Percentiles rank a stretch among this genome's conserved stretches.
Conservation (phyloP, 345 rosid genomes). For the Salix exigua region DNA sequence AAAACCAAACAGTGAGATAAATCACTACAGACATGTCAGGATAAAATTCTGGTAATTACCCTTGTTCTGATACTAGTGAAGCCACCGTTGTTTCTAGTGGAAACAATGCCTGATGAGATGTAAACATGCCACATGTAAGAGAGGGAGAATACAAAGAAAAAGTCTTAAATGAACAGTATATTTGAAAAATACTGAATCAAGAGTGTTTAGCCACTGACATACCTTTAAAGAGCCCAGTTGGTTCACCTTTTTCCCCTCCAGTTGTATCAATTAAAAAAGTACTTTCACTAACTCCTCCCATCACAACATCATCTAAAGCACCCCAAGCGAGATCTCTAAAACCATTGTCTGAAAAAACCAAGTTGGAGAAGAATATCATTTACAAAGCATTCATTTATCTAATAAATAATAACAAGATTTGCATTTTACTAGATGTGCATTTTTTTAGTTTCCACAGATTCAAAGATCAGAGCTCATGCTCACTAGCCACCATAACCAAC, state of each 20-base stretch:
- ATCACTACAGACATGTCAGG: background rate
- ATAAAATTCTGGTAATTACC: constrained; percentile 38
- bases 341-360: constrained; percentile 42
- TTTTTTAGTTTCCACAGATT: no score
- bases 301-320: constrained; percentile 92
- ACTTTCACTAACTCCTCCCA: constrained; percentile 97
- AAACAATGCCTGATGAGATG: constrained; percentile 58
- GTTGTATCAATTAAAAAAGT: constrained; percentile 53
- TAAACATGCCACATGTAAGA: background rate
- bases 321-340: constrained; percentile 92
- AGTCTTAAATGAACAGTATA: background rate
- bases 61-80: constrained; percentile 80
- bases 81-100: constrained; percentile 93
- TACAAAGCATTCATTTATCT: background rate
- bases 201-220: constrained; percentile 14
- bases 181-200: background rate
- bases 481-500: background rate
- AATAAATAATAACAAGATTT: background rate
- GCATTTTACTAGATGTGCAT: background rate
- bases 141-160: background rate
- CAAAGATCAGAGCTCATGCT: background rate
- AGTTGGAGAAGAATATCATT: constrained; percentile 1
- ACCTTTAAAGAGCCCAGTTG: constrained; percentile 79
- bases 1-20: background rate
- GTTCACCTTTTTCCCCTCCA: constrained; percentile 73